phyloP scores from a whole-genome alignment of 129 eudicot genomes.

The Logfia minima region DNA sequence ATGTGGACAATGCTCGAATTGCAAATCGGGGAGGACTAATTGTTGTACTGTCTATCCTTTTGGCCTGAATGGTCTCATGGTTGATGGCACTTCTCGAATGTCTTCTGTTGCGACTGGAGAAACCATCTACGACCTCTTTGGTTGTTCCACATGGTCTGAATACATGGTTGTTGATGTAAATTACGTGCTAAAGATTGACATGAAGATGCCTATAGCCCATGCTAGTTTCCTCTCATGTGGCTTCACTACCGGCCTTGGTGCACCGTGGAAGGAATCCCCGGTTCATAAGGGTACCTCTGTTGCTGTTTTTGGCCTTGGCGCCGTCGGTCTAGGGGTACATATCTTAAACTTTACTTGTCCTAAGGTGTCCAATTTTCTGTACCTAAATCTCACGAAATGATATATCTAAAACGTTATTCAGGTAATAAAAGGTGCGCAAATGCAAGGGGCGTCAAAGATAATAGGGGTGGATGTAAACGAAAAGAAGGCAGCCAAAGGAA shows the following conservation, averaged over 20 bases:
- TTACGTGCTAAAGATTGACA: slow-evolving; percentile 49
- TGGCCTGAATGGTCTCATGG: slow-evolving; percentile 40
- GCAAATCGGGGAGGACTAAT: slow-evolving; percentile 48
- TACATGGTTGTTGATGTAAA: slow-evolving; percentile 45
- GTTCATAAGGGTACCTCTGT: slow-evolving; percentile 49
- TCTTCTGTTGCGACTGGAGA: slow-evolving; percentile 37
- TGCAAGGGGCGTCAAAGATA: slow-evolving; percentile 50
- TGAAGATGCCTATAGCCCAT: slow-evolving; percentile 37
- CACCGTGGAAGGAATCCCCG: slow-evolving; percentile 43
- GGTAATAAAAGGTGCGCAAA: slow-evolving; percentile 52
- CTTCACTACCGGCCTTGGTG: slow-evolving; percentile 59
- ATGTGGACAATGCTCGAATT: slow-evolving; percentile 54
- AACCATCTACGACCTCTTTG: slow-evolving; percentile 39
- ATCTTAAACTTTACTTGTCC: background rate
- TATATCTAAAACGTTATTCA: background rate
- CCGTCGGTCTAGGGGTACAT: slow-evolving; percentile 65
- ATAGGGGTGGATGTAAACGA: slow-evolving; percentile 61
- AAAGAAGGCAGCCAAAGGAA: slow-evolving; percentile 35
- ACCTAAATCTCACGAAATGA: background rate
- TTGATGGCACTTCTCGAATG: slow-evolving; percentile 60
- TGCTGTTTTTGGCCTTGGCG: slow-evolving; percentile 64
- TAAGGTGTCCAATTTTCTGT: background rate
- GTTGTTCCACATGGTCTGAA: slow-evolving; percentile 63
- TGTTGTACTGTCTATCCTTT: slow-evolving; percentile 41
- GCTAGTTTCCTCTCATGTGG: slow-evolving; percentile 68